Percentiles rank a stretch among this genome's conserved stretches.
Conservation (phyloP, 179 eudicot genomes). For the Beta lomatogona region DNA sequence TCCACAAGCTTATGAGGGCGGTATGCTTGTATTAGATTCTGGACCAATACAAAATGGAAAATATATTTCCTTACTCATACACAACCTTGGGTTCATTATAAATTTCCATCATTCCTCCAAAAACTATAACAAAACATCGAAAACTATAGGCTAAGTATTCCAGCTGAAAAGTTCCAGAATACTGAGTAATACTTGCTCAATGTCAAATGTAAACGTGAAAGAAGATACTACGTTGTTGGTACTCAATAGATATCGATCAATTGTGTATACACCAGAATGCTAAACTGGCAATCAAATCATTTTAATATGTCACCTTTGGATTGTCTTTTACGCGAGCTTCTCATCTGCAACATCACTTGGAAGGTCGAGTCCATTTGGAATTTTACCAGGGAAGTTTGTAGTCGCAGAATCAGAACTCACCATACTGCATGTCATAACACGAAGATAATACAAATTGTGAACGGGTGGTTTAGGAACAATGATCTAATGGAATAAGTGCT, state of each 20-base stretch:
- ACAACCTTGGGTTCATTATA: too few species aligned
- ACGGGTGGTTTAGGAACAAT: background rate
- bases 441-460: background rate
- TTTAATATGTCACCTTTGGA: background rate
- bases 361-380: constrained; percentile 64
- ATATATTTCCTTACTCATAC: too few species aligned
- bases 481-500: background rate
- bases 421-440: constrained; percentile 43
- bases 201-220: background rate
- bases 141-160: background rate
- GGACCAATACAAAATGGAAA: too few species aligned
- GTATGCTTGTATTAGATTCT: too few species aligned
- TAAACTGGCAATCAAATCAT: background rate
- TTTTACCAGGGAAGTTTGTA: constrained; percentile 69
- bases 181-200: background rate
- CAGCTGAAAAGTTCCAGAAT: background rate
- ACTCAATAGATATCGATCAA: background rate
- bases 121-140: background rate
- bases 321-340: constrained; percentile 27
- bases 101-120: background rate
- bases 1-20: too few species aligned
- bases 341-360: constrained; percentile 55
- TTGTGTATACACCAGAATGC: background rate
- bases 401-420: constrained; percentile 46
- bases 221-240: background rate